Base-by-base conservation (phyloP, 306 rosid genomes). In the Gynostemma pentaphyllum region DNA sequence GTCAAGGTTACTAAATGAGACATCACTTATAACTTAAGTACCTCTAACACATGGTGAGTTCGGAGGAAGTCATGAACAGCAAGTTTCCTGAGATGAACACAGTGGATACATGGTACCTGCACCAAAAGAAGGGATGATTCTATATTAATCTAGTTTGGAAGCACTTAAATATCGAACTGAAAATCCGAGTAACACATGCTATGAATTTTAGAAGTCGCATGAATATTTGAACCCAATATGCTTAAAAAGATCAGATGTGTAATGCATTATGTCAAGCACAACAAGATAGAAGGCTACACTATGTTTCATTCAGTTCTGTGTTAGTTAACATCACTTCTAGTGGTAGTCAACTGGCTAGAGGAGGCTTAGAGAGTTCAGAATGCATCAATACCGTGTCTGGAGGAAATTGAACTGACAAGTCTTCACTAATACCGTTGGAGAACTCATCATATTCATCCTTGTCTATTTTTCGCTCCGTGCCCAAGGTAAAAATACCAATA, bases 51-150 rank as follows among this genome's bases (percentile, higher is more conserved):
- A 45, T 75, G 75, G 56, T 67, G 67, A 62, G 57, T 32, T 30
- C 68, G 69, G 47, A 88, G 82, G 54, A 86, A 86, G 79, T 88
- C 95, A 26, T 71, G 75, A 63, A 34, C 74, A n/a, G 71, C 70
- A 71, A 92, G 96, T 59, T 92, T 88, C 75, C 80, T 82, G 74
- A 82, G 89, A 75, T 78, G 66, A 41, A 92, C 57, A 75, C 99
- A 92, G 71, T 92, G 99, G 68, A 92, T 81, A 57, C 79, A 85
- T 28, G 95, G 97, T n/a, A 92, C 95, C 99, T 88, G 62, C 50
- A 74, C 26, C 66, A 21, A 37, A 46, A 44, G 47, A 57, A 18
- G 53, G 15, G 61, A 28, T 15, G 24, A 44, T 41, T 11, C 26
- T 32, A 30, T 29, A 50, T 69, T 49, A 69, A 60, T 67, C 34